Conservation (phyloP, 108 stramenopile species). For the Conticribra weissflogii region DNA sequence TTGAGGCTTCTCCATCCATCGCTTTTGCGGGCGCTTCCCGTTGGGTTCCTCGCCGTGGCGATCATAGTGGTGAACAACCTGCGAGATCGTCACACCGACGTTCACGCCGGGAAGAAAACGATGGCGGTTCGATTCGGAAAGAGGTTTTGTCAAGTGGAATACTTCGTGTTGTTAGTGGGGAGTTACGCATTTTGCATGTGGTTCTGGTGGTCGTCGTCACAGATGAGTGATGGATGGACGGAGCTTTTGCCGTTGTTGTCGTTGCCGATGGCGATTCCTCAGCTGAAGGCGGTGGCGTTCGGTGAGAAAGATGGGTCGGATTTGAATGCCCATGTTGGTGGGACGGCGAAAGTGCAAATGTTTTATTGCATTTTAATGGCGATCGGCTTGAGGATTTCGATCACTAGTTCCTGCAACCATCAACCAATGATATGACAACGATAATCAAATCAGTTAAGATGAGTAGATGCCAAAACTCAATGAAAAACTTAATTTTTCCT, state of each 20-base stretch:
- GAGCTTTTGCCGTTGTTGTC: constrained; percentile 64
- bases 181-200: constrained; percentile 51
- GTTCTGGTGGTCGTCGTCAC: constrained; percentile 4
- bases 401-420: background rate
- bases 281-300: constrained; percentile 59
- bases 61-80: constrained; percentile 93
- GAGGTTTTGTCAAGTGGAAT: constrained; percentile 67
- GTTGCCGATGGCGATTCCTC: constrained; percentile 61
- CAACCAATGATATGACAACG: no score
- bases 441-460: no score
- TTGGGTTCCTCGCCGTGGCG: constrained; percentile 75
- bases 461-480: no score
- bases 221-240: constrained; percentile 14
- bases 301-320: constrained; percentile 72
- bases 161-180: constrained; percentile 43
- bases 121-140: constrained; percentile 86
- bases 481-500: background rate
- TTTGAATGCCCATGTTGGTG: constrained; percentile 83
- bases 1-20: constrained; percentile 21
- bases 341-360: constrained; percentile 79
- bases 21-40: constrained; percentile 53
- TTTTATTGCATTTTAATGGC: constrained; percentile 76
- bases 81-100: constrained; percentile 86
- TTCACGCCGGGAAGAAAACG: constrained; percentile 71
- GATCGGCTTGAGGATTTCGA: constrained; percentile 17